Percentiles rank a stretch among this genome's conserved stretches.
phyloP scores from a whole-genome alignment of 305 asterid species.

The Caryopteris hybrid region DNA sequence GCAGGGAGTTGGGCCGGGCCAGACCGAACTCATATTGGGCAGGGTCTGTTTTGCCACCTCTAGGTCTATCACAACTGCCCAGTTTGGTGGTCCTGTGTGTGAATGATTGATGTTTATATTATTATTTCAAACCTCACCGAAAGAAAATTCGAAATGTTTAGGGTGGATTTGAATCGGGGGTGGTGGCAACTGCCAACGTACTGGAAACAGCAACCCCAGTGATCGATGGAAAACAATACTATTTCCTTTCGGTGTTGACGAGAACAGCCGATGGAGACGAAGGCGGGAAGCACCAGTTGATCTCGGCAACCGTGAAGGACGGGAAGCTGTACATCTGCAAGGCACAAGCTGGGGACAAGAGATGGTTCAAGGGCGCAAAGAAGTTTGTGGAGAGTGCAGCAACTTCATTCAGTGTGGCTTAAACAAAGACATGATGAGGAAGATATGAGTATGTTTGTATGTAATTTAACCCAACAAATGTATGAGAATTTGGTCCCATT shows the following conservation, averaged over 20 bases:
- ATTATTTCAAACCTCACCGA: neutral
- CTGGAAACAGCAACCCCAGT: constrained; percentile 62
- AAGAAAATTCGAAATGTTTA: neutral
- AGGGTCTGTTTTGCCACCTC: too few species aligned
- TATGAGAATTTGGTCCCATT: constrained; percentile 14
- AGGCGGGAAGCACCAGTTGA: constrained; percentile 95
- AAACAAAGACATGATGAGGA: constrained; percentile 38
- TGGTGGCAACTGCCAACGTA: constrained; percentile 83
- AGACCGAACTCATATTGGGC: too few species aligned
- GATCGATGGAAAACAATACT: constrained; percentile 51
- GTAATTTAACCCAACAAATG: constrained; percentile 16
- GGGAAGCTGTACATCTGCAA: constrained; percentile 96
- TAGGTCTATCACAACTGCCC: too few species aligned
- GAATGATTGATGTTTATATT: too few species aligned
- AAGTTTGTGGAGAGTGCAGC: constrained; percentile 80
- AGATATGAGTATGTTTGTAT: constrained; percentile 26
- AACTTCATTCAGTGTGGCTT: constrained; percentile 75
- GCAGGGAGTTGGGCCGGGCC: too few species aligned
- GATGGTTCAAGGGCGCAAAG: constrained; percentile 96
- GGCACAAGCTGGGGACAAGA: constrained; percentile 98
- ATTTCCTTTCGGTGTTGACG: constrained; percentile 60
- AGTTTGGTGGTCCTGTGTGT: too few species aligned
- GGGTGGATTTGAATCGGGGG: constrained; percentile 91
- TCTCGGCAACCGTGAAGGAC: constrained; percentile 60
- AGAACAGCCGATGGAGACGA: constrained; percentile 96